Evolutionary conservation across 345 rosid species (phyloP).

Genomic region (Viola odorata): DNA sequence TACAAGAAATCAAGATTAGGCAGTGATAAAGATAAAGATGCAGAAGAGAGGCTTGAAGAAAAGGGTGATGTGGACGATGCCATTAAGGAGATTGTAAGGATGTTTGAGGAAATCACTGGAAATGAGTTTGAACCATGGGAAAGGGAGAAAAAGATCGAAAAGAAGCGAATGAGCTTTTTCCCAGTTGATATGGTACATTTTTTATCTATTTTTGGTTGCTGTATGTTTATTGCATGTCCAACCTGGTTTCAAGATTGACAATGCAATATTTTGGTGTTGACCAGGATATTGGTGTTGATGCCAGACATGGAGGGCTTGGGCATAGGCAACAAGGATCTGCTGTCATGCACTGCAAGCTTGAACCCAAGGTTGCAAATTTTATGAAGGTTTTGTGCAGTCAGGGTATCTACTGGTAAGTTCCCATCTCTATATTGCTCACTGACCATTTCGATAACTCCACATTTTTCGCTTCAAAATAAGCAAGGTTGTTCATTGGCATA

Average conservation of each 20-base stretch:
- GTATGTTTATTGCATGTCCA: no score
- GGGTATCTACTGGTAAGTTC: slow-evolving; percentile 56
- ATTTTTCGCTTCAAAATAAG: no score
- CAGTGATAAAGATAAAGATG: slow-evolving; percentile 45
- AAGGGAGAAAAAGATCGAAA: slow-evolving; percentile 63
- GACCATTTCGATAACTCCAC: not conserved
- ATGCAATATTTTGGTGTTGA: not conserved
- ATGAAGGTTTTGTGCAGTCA: slow-evolving; percentile 62
- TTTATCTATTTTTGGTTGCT: no score
- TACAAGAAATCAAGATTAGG: slow-evolving; percentile 71
- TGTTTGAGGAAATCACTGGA: slow-evolving; percentile 67
- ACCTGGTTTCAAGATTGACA: not conserved
- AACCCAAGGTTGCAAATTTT: slow-evolving; percentile 56
- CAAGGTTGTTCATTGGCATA: slow-evolving; percentile 3
- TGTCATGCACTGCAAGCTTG: slow-evolving; percentile 57
- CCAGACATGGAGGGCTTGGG: slow-evolving; percentile 67
- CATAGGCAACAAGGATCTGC: slow-evolving; percentile 64
- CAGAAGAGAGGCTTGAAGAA: slow-evolving; percentile 67
- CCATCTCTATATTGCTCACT: not conserved
- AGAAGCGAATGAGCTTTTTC: slow-evolving; percentile 50
- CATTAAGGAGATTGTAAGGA: slow-evolving; percentile 53
- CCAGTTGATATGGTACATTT: slow-evolving; percentile 70
- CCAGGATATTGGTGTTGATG: slow-evolving; percentile 72
- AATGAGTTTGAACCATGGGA: slow-evolving; percentile 87
- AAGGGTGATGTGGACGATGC: slow-evolving; percentile 54